Base-by-base conservation (phyloP, 2,329 filamentous ascomycete species). In the Westerdykella sp. region DNA sequence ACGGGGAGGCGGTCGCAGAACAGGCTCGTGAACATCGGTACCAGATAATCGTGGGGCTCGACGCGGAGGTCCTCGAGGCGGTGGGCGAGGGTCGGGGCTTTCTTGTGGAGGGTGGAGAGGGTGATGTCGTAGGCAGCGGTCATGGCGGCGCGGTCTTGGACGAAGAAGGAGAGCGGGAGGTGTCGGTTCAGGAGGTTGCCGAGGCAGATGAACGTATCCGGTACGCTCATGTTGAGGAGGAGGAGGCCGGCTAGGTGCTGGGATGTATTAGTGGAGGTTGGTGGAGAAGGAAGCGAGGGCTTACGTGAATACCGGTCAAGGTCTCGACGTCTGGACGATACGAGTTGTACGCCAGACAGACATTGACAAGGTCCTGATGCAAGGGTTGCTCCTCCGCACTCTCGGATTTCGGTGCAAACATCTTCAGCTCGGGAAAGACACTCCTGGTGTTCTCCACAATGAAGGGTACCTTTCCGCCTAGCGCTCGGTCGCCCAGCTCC, bases 251-350 rank as follows among this genome's bases (percentile, higher is more conserved):
- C 85, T 50, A 87, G 81, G 16, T 82, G 82, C 80, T 85, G 31
- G 21, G 39, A n/a, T 14, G 21, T 31, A 34, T 47, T 35, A 43
- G 37, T 28, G 39, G 35, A 11, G 14, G 34, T 5, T 23, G 18
- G 14, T 44, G 13, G 40, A 42, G 40, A 40, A 43, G 13, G 35
- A 38, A 30, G 23, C 3, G 15, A 35, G 15, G 25, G 74, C 83
- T 74, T 66, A 87, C 82, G 60, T 88, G 85, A 52, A 83, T 85
- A 42, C 85, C 85, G 48, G 77, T 75, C 44, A 87, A 76, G 57
- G 88, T 89, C 49, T 86, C 85, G 56, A 91, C 84, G 60, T 93
- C 87, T 52, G 81, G 84, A 47, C 87, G 78, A 66, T 93, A 93
- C 78, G 88, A 85, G 42, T 82, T 76, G 65, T 91, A 91, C 6